These are phyloP conservation scores for Rhododendron mucronatum DNA, from an alignment of 148 eudicot species.

Conservation along the genomic window DNA sequence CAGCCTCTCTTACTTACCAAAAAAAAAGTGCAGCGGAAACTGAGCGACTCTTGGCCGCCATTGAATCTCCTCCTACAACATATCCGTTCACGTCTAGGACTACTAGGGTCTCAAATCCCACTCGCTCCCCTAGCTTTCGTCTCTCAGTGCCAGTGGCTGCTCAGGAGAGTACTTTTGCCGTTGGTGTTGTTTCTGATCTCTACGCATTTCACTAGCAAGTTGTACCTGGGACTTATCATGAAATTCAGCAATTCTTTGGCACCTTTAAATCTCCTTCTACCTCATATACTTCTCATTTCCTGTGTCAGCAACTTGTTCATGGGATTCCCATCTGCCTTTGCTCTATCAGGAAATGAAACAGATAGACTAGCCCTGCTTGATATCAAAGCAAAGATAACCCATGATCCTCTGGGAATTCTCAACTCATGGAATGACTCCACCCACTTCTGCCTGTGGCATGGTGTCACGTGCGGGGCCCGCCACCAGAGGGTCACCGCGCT, in stretches of 20 bases:
- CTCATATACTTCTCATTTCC: background rate
- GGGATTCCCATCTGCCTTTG: background rate
- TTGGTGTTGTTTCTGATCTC: background rate
- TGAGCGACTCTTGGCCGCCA: background rate
- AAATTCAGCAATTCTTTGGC: background rate
- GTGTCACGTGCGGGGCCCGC: slow-evolving; percentile 1
- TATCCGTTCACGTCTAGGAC: no score
- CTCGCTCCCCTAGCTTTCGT: no score
- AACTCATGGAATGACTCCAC: slow-evolving; percentile 6
- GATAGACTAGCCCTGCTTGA: slow-evolving; percentile 7
- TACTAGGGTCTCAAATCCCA: no score
- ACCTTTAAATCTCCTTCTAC: background rate
- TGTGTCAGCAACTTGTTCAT: background rate
- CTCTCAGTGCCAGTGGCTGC: no score
- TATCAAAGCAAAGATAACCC: background rate
- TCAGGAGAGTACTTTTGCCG: no score
- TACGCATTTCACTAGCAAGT: background rate
- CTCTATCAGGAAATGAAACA: slow-evolving; percentile 5
- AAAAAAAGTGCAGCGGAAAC: no score
- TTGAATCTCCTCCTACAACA: background rate
- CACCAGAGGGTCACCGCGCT: background rate
- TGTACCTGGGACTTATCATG: background rate
- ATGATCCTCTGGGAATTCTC: background rate
- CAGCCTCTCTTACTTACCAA: background rate
- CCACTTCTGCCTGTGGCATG: slow-evolving; percentile 14